Base-by-base conservation (phyloP, 2,329 filamentous ascomycete genomes). In the Colletotrichum chrysophilum region DNA sequence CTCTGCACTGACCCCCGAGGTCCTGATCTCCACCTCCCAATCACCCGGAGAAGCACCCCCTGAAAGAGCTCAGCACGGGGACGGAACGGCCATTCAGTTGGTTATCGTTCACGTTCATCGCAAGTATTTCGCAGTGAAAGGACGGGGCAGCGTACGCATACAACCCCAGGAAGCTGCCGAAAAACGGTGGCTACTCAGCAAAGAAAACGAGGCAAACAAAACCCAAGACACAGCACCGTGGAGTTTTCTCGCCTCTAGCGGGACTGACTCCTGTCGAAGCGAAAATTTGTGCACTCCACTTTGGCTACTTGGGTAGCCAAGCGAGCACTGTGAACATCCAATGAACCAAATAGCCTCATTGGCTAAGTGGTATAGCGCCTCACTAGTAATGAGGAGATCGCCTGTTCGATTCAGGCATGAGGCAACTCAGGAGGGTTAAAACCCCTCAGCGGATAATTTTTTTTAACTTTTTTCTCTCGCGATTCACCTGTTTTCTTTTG, bases 361-460 rank as follows among this genome's bases (percentile, higher is more conserved):
- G 71, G 71, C 71, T 73, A 61, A 73, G 71, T 73, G 71, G 71
- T 73, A 73, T 62, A 73, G 71, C 71, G 71, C 66, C 71, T 73
- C 71, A 73, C 71, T 73, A 73, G 71, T 73, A 73, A 73, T 73
- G 71, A 73, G 71, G 66, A 73, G 71, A 73, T 73, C 71, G 66
- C 55, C 48, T 48, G 71, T 73, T 70, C 71, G 71, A 73, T 73
- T 73, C 71, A 48, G 48, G 55, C 66, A 73, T 66, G 71, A 73
- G 70, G 70, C 64, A 70, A 24, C 18, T n/a, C 7, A 13, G 16
- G 58, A n/a, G 30, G 28, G n/a, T 52, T 52, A 52, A 52, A 21
- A 0, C 1, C 43, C 43, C 30, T 5, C 12, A 5, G 3, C 8
- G 16, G 18, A 32, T 12, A 0, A 6, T 4, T 1, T 34, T 21